Evolutionary conservation across 2,329 filamentous ascomycete species (phyloP).

Genomic region (Hypocrella siamensis): DNA sequence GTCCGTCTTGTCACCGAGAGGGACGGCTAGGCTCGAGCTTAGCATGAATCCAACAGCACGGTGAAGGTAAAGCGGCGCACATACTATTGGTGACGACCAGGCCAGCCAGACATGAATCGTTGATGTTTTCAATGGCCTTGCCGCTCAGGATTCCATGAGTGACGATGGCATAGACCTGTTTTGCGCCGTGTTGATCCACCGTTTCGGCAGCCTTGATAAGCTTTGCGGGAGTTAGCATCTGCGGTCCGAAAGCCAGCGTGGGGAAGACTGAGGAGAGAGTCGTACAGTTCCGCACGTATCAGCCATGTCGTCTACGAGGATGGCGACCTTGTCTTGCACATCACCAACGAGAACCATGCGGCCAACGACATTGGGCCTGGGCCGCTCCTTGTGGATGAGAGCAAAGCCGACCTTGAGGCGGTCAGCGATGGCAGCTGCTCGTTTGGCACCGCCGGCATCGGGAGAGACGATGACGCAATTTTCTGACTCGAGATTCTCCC

Average conservation of each 20-base stretch:
- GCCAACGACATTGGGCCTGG: constrained; percentile 71
- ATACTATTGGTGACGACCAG: constrained; percentile 77
- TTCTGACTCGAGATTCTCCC: constrained; percentile 64
- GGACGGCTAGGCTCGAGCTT: constrained; percentile 16
- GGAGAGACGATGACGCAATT: constrained; percentile 91
- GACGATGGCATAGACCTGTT: constrained; percentile 83
- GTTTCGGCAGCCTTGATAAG: constrained; percentile 74
- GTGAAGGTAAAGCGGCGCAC: constrained; percentile 6
- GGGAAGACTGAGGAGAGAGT: not conserved
- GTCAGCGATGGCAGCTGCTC: constrained; percentile 85
- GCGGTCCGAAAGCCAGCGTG: not conserved
- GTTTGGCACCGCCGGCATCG: constrained; percentile 87
- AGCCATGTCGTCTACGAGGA: constrained; percentile 96
- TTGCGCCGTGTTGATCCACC: constrained; percentile 72
- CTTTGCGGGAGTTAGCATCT: constrained; percentile 8
- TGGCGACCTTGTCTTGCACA: constrained; percentile 79
- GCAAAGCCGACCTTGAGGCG: constrained; percentile 82
- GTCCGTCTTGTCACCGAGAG: constrained; percentile 60
- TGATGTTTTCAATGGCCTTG: constrained; percentile 74
- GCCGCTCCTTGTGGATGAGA: constrained; percentile 91
- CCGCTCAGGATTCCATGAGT: constrained; percentile 87
- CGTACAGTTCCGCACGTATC: constrained; percentile 73
- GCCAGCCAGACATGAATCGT: constrained; percentile 58
- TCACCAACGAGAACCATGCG: constrained; percentile 92
- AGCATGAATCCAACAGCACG: constrained; percentile 5